Conservation (phyloP, 2,329 filamentous ascomycete species). For the Penicillium decumbens region DNA sequence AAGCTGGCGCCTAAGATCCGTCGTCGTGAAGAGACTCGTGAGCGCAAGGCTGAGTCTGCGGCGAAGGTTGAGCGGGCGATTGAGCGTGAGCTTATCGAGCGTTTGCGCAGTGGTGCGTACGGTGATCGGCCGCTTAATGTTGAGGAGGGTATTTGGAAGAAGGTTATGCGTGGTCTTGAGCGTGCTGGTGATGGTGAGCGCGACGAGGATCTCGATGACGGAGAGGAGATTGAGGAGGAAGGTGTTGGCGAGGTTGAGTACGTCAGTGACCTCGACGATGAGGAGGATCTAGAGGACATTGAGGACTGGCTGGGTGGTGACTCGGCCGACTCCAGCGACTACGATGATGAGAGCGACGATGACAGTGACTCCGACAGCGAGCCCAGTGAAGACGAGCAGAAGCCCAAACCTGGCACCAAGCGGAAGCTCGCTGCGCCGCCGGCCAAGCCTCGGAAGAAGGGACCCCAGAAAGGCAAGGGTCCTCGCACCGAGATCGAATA, state of each 20-base stretch:
- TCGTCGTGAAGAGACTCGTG: slow-evolving; percentile 68
- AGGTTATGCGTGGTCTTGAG: slow-evolving; percentile 87
- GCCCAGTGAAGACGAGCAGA: slow-evolving; percentile 44
- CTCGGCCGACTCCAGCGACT: slow-evolving; percentile 49
- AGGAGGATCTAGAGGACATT: slow-evolving; percentile 81
- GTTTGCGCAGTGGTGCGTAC: slow-evolving; percentile 86
- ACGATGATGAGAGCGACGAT: slow-evolving; percentile 52
- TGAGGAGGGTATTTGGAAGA: slow-evolving; percentile 94
- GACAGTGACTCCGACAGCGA: slow-evolving; percentile 46
- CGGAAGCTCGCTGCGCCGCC: slow-evolving; percentile 53
- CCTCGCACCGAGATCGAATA: slow-evolving; percentile 72
- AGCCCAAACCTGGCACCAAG: slow-evolving; percentile 48
- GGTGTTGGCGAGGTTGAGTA: slow-evolving; percentile 81
- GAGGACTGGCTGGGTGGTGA: slow-evolving; percentile 89
- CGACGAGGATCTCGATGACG: slow-evolving; percentile 85
- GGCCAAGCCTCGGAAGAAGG: slow-evolving; percentile 57
- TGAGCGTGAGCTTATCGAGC: slow-evolving; percentile 88
- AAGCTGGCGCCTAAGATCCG: slow-evolving; percentile 87
- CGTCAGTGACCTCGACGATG: slow-evolving; percentile 79
- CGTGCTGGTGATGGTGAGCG: slow-evolving; percentile 74
- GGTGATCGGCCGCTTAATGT: slow-evolving; percentile 93
- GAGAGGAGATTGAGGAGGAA: slow-evolving; percentile 70
- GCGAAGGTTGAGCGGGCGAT: slow-evolving; percentile 95
- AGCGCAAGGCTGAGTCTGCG: slow-evolving; percentile 71
- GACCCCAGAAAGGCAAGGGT: slow-evolving; percentile 47